A percentile compares a stretch with the other conserved stretches of the same genome.
Conservation (phyloP, 192 early-diverging fungal species). For the Coemansia reversa region DNA sequence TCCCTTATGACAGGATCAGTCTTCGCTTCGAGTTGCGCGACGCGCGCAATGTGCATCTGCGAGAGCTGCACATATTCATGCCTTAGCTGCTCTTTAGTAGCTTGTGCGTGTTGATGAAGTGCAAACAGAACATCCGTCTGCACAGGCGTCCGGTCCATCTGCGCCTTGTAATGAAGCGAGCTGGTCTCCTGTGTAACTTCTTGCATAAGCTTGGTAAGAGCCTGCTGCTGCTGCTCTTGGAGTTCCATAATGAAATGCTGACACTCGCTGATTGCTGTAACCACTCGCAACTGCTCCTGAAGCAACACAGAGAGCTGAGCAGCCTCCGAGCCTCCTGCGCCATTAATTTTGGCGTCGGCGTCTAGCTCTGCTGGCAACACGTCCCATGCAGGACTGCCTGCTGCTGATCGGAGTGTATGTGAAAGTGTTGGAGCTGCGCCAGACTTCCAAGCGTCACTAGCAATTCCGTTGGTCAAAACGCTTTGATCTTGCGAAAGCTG, state of each 20-base stretch:
- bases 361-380: background rate
- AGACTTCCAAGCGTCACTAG: background rate
- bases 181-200: slow-evolving; percentile 45
- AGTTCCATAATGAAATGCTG: slow-evolving; percentile 26
- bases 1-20: slow-evolving; percentile 47
- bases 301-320: slow-evolving; percentile 37
- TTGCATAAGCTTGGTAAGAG: slow-evolving; percentile 40
- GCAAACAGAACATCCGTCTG: slow-evolving; percentile 30
- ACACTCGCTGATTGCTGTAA: slow-evolving; percentile 33
- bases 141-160: slow-evolving; percentile 26
- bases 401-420: background rate
- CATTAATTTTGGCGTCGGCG: background rate
- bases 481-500: background rate
- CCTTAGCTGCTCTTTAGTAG: slow-evolving; percentile 20
- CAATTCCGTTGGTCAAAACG: background rate
- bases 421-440: background rate
- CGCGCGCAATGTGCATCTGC: slow-evolving; percentile 29
- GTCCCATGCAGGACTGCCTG: background rate
- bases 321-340: slow-evolving; percentile 27
- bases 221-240: slow-evolving; percentile 44
- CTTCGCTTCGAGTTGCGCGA: slow-evolving; percentile 38
- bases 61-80: slow-evolving; percentile 27
- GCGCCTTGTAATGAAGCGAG: slow-evolving; percentile 34
- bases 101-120: slow-evolving; percentile 43
- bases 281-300: slow-evolving; percentile 37